Evolutionary conservation across 805 yeast species (phyloP), one percentile per base, ranked within the genome.

Genomic region (Cyberlindnera maclurae): DNA sequence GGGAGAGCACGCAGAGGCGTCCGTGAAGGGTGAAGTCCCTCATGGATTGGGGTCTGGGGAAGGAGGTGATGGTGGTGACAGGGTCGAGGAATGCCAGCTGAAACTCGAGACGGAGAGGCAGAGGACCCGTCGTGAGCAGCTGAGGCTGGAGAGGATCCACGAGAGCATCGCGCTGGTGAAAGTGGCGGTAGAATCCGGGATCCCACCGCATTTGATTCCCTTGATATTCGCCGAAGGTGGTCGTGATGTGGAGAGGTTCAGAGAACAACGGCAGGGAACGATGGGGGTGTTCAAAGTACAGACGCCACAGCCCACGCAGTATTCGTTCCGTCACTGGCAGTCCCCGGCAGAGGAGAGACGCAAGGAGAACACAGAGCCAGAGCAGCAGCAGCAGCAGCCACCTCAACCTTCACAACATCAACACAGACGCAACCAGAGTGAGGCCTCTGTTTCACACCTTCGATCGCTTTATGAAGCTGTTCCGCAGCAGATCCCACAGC

Each of bases 71-170:
- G 24, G 8, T 20, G 24, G 24, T 20, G 5, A 20, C 24, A 20
- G 24, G 24, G 20, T 32, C 17, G 15, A 10, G 24, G 12, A 32
- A 12, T 18, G 28, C 16, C 52, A 64, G 4, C 48, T 69, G 11
- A 41, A 45, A 15, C 52, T 61, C 29, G 65, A 62, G 41, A 51
- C 59, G 4, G 73, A 67, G 37, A 66, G 66, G 42, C 71, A 67
- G 42, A 54, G 52, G 27, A 65, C 71, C 3, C 64, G 54, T 41
- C 67, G 62, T 37, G 67, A 64, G 33, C 37, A 54, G 13, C 41
- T 59, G 15, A 62, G 54, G 42, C 50, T 57, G 17, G 57, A 57
- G 13, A 50, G 57, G 12, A 53, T 63, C 5, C 47, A 54, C 3
- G 52, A 60, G 4, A 55, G 67, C 0, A 42, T 66, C n/a, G 65